phyloP scores from a whole-genome alignment of 441 rosid species.

The Sinapis alba region DNA sequence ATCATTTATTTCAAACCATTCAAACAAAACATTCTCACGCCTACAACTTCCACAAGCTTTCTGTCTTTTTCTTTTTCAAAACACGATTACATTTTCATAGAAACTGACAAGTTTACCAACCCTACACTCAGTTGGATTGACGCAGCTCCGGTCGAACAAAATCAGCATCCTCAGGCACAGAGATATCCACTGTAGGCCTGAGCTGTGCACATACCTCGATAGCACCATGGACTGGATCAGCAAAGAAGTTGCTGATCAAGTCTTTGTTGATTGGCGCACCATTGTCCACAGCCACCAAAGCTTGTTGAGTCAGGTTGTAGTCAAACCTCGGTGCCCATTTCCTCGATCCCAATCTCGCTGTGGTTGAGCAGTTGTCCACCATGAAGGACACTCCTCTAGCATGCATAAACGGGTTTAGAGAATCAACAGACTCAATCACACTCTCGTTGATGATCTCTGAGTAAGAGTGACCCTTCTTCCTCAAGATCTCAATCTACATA shows the following conservation, averaged over 20 bases:
- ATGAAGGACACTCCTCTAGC: conserved; percentile 94
- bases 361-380: conserved; percentile 98
- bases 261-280: conserved; percentile 68
- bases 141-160: conserved; percentile 94
- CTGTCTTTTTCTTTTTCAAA: background rate
- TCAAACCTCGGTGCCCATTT: conserved; percentile 97
- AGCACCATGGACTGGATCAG: conserved; percentile 88
- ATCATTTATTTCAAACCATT: conserved; percentile 25
- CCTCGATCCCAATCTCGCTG: conserved; percentile 88
- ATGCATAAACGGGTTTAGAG: conserved; percentile 93
- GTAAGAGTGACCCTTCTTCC: conserved; percentile 91
- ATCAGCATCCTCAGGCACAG: conserved; percentile 85
- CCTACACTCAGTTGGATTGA: conserved; percentile 51
- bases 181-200: conserved; percentile 88
- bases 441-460: conserved; percentile 95
- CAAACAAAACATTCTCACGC: conserved; percentile 21
- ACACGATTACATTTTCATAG: conserved; percentile 26
- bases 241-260: conserved; percentile 83
- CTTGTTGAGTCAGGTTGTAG: conserved; percentile 81
- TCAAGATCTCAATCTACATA: conserved; percentile 44
- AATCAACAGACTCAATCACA: conserved; percentile 86
- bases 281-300: conserved; percentile 71
- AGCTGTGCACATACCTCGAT: conserved; percentile 79
- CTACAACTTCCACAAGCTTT: conserved; percentile 26
- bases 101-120: background rate